Percentiles rank a stretch among this genome's conserved stretches.
These are phyloP conservation scores for Aegilops bicornis DNA, from an alignment of 176 grass and related monocot species.

Conservation along the genomic window DNA sequence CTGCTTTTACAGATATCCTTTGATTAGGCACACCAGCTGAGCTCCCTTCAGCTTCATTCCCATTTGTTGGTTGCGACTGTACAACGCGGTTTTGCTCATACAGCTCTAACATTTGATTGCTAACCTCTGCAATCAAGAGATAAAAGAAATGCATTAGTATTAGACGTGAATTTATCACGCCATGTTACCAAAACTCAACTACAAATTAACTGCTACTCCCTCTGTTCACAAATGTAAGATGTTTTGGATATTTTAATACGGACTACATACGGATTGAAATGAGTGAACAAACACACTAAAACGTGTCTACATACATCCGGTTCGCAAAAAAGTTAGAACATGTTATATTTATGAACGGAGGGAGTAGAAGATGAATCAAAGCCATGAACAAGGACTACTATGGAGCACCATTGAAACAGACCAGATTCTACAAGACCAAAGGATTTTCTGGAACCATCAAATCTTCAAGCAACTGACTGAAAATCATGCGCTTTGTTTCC, in stretches of 20 bases:
- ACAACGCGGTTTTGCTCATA: slow-evolving; percentile 71
- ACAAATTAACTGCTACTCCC: slow-evolving; percentile 5
- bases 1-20: slow-evolving; percentile 43
- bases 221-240: no score
- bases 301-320: no score
- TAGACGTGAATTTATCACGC: not conserved
- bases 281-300: no score
- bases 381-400: slow-evolving; percentile 16
- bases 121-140: slow-evolving; percentile 59
- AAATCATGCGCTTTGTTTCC: not conserved
- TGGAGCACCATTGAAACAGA: not conserved
- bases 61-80: slow-evolving; percentile 47
- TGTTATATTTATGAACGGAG: no score
- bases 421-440: not conserved
- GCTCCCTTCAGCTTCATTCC: slow-evolving; percentile 77
- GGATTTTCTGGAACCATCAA: not conserved
- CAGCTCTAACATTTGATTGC: slow-evolving; percentile 94
- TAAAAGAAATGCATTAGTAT: slow-evolving; percentile 7
- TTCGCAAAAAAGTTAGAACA: no score
- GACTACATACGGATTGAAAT: no score
- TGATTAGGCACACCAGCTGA: slow-evolving; percentile 67
- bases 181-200: not conserved
- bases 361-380: not conserved
- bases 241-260: no score
- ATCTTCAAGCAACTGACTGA: not conserved